These are phyloP conservation scores for Miscanthus lutarioriparius DNA, from an alignment of 176 grass and related monocot genomes.

Conservation along the genomic window DNA sequence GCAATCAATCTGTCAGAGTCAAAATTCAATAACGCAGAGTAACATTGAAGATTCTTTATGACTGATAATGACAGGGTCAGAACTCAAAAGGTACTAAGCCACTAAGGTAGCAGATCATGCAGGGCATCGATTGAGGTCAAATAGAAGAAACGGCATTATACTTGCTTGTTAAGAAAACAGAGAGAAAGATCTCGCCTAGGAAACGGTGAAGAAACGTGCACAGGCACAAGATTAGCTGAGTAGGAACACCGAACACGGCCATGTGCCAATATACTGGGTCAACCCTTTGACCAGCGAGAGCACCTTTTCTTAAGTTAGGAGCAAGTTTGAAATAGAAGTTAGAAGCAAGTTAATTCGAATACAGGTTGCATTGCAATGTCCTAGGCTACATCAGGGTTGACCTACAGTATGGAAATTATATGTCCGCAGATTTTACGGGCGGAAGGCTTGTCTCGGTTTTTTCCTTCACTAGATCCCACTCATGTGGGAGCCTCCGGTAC, in stretches of 20 bases:
- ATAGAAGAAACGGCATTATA: neutral
- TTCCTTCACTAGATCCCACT: too few species aligned
- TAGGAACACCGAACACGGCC: neutral
- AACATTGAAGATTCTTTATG: neutral
- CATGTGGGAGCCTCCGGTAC: too few species aligned
- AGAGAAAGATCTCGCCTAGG: neutral
- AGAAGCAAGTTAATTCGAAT: neutral
- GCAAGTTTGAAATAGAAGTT: neutral
- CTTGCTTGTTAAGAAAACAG: conserved; percentile 15
- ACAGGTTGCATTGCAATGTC: neutral
- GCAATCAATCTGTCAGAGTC: too few species aligned
- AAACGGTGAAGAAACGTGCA: conserved; percentile 1
- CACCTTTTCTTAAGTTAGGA: neutral
- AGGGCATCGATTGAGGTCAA: conserved; percentile 21
- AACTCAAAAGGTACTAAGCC: neutral
- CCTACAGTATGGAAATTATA: neutral
- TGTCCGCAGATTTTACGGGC: too few species aligned
- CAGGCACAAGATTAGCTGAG: neutral
- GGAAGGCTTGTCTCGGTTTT: too few species aligned
- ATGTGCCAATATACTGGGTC: conserved; percentile 10
- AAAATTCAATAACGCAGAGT: neutral
- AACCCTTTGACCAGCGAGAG: conserved; percentile 2
- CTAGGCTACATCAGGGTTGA: neutral
- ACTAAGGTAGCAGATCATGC: neutral
- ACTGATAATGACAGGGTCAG: neutral